phyloP scores from a whole-genome alignment of 352 stramenopile genomes.

The Phytophthora sansomeana region DNA sequence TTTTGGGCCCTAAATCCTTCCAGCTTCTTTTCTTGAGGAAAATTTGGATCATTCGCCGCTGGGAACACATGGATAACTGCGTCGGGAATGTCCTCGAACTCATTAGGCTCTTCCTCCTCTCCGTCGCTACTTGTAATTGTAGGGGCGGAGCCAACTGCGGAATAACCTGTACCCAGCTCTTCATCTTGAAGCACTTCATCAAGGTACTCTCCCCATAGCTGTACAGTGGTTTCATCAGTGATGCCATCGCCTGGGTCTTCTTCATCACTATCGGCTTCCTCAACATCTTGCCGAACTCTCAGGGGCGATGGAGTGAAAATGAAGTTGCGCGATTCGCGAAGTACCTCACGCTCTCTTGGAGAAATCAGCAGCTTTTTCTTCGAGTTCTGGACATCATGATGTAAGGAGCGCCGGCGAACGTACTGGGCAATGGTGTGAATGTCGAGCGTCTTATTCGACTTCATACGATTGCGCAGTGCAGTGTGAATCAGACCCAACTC shows the following conservation, averaged over 20 bases:
- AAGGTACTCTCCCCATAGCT: constrained; percentile 7
- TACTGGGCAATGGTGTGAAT: not conserved
- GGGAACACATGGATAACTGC: constrained; percentile 3
- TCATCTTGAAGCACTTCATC: constrained; percentile 4
- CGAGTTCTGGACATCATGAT: not conserved
- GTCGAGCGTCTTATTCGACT: not conserved
- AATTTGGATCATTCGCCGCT: not conserved
- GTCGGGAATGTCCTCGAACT: constrained; percentile 2
- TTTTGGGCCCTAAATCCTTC: not conserved
- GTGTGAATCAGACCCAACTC: not conserved
- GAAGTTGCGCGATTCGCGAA: not conserved
- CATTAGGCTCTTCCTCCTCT: not conserved
- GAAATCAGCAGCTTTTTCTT: not conserved
- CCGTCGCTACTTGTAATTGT: no score
- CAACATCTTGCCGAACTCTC: not conserved
- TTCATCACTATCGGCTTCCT: not conserved
- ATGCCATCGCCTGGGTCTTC: not conserved
- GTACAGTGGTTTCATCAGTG: not conserved
- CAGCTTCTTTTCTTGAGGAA: not conserved
- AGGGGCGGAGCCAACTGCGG: not conserved
- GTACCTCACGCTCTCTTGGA: not conserved
- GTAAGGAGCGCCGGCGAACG: not conserved
- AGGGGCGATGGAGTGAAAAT: not conserved
- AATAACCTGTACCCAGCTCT: not conserved
- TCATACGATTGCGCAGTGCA: not conserved